These are phyloP conservation scores for Dicorynia guianensis DNA, from an alignment of 306 rosid species.

Conservation along the genomic window DNA sequence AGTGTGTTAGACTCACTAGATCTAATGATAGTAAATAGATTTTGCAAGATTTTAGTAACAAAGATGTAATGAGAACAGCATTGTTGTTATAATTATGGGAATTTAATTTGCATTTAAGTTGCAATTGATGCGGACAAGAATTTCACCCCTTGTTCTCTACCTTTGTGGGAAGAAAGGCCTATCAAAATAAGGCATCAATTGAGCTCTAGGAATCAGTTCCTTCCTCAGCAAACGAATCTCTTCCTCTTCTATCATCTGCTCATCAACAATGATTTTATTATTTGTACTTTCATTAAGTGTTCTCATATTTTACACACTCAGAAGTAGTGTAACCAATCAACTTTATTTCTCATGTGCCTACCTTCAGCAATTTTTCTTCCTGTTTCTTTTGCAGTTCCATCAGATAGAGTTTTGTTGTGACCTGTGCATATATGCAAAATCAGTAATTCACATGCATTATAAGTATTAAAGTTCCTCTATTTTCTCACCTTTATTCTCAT, in stretches of 20 bases:
- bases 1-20: too few relatives aligned
- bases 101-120: too few relatives aligned
- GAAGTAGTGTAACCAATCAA: not conserved
- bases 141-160: conserved; percentile 44
- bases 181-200: conserved; percentile 91
- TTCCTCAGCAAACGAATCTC: conserved; percentile 86
- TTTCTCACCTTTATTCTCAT: too few relatives aligned
- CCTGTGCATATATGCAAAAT: conserved; percentile 52
- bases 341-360: conserved; percentile 32
- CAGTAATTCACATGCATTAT: conserved; percentile 12
- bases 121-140: not conserved
- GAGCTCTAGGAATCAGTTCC: conserved; percentile 98
- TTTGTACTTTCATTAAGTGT: not conserved
- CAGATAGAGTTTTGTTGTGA: conserved; percentile 72
- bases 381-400: conserved; percentile 73
- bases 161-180: conserved; percentile 92
- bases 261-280: conserved; percentile 28
- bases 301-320: conserved; percentile 12
- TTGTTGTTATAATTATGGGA: too few relatives aligned
- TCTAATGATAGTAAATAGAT: too few relatives aligned
- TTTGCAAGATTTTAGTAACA: too few relatives aligned
- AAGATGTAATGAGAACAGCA: too few relatives aligned
- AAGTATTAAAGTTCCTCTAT: too few relatives aligned
- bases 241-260: conserved; percentile 94
- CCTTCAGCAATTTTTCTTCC: conserved; percentile 78